Percentiles rank a stretch among this genome's conserved stretches.
Evolutionary conservation across 768 basidiomycete species (phyloP).

Genomic region (Paxillus involutus): DNA sequence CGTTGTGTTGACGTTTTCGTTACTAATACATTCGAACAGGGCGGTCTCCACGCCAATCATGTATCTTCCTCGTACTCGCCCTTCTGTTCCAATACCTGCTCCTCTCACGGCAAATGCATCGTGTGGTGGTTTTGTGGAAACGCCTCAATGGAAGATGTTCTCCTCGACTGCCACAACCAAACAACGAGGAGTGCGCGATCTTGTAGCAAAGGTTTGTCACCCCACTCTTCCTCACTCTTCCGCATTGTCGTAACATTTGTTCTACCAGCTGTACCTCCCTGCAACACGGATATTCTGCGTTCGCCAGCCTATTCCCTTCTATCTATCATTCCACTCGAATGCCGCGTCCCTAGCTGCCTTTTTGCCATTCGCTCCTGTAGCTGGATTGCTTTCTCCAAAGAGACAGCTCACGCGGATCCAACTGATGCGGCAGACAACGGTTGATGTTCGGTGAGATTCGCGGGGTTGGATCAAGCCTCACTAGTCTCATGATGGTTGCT

Average conservation of each 20-base stretch:
- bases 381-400: slow-evolving; percentile 25
- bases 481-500: slow-evolving; percentile 1
- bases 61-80: slow-evolving; percentile 67
- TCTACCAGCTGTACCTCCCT: slow-evolving; percentile 50
- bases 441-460: slow-evolving; percentile 53
- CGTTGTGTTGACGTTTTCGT: not conserved
- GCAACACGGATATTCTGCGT: slow-evolving; percentile 59
- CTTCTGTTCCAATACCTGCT: slow-evolving; percentile 49
- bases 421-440: slow-evolving; percentile 64
- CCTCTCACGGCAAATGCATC: slow-evolving; percentile 34
- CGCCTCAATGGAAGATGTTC: slow-evolving; percentile 51
- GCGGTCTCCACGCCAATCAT: slow-evolving; percentile 59
- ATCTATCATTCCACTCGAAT: slow-evolving; percentile 58
- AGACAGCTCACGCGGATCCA: slow-evolving; percentile 52
- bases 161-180: slow-evolving; percentile 43
- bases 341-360: slow-evolving; percentile 58
- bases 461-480: not conserved
- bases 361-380: slow-evolving; percentile 55
- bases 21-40: slow-evolving; percentile 30
- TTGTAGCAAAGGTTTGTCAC: slow-evolving; percentile 33
- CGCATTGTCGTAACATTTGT: not conserved
- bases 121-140: slow-evolving; percentile 41
- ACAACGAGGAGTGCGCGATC: slow-evolving; percentile 35
- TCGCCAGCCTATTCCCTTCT: slow-evolving; percentile 62
- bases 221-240: not conserved